These are phyloP conservation scores for Ensete ventricosum DNA, from an alignment of 176 grass and related monocot genomes.

Conservation along the genomic window DNA sequence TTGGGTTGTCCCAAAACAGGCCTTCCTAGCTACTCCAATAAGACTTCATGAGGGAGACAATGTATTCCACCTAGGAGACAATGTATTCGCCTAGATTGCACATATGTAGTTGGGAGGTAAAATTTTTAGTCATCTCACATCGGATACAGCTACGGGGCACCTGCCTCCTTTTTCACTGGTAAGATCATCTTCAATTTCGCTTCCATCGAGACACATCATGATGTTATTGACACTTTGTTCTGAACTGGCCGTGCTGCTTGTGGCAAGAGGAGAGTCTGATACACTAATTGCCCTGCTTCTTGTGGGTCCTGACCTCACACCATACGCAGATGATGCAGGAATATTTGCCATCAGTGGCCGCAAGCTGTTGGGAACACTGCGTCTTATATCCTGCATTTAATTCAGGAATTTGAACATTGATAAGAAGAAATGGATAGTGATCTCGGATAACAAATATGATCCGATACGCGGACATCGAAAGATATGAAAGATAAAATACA, in stretches of 20 bases:
- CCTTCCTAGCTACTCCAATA: no score
- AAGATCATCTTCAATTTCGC: slow-evolving; percentile 72
- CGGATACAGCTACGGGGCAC: not conserved
- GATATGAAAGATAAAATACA: not conserved
- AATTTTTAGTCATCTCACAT: slow-evolving; percentile 21
- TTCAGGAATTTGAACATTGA: no score
- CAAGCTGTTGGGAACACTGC: slow-evolving; percentile 91
- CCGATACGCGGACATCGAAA: not conserved
- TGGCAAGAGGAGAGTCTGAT: slow-evolving; percentile 75
- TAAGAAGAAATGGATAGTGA: no score
- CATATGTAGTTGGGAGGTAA: not conserved
- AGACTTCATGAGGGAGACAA: no score
- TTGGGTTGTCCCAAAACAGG: no score
- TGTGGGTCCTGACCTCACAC: slow-evolving; percentile 52
- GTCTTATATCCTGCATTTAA: slow-evolving; percentile 71
- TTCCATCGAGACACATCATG: slow-evolving; percentile 60
- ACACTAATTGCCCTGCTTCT: slow-evolving; percentile 52
- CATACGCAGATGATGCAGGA: slow-evolving; percentile 79
- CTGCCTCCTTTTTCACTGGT: slow-evolving; percentile 15
- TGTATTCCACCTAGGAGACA: no score
- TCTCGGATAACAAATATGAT: not conserved
- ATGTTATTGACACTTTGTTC: slow-evolving; percentile 85
- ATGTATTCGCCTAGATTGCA: no score
- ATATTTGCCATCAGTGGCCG: slow-evolving; percentile 84
- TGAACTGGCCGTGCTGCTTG: slow-evolving; percentile 81